A percentile compares a stretch with the other conserved stretches of the same genome.
These are phyloP conservation scores for Ascoidea tarda DNA, from an alignment of 805 yeast species.

Conservation along the genomic window DNA sequence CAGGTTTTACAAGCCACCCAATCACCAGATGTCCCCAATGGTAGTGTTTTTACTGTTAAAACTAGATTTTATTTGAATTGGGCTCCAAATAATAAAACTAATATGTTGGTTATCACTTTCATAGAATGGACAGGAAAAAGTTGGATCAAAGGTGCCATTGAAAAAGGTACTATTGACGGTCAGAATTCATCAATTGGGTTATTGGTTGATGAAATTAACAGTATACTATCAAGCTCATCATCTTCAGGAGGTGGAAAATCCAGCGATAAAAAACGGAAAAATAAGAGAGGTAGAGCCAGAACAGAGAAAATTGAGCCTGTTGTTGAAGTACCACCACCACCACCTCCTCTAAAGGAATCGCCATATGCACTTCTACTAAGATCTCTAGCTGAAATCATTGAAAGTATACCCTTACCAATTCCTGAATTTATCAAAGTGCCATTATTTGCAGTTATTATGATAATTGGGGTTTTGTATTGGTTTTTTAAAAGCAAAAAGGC, in stretches of 20 bases:
- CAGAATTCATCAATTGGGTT: slow-evolving; percentile 44
- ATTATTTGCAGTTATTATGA: neutral
- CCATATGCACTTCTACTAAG: neutral
- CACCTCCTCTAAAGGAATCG: neutral
- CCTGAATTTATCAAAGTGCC: neutral
- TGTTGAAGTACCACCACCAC: neutral
- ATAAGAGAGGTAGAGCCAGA: neutral
- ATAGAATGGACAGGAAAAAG: slow-evolving; percentile 66
- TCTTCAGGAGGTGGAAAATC: neutral
- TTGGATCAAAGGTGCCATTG: slow-evolving; percentile 68
- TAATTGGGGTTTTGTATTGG: neutral
- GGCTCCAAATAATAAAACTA: slow-evolving; percentile 44
- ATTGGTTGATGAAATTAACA: slow-evolving; percentile 31
- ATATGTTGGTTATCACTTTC: slow-evolving; percentile 34
- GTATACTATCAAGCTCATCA: slow-evolving; percentile 1
- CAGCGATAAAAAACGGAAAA: neutral
- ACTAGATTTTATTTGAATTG: slow-evolving; percentile 47
- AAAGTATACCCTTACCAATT: neutral
- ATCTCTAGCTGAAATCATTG: neutral
- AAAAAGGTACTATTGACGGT: slow-evolving; percentile 60
- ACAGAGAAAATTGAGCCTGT: neutral
- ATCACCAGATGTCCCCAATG: slow-evolving; percentile 80
- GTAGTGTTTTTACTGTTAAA: slow-evolving; percentile 47
- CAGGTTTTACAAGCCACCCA: slow-evolving; percentile 42
- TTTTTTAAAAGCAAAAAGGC: neutral